Base-by-base conservation (phyloP, 2,329 filamentous ascomycete genomes). In the Cladosporium velox region DNA sequence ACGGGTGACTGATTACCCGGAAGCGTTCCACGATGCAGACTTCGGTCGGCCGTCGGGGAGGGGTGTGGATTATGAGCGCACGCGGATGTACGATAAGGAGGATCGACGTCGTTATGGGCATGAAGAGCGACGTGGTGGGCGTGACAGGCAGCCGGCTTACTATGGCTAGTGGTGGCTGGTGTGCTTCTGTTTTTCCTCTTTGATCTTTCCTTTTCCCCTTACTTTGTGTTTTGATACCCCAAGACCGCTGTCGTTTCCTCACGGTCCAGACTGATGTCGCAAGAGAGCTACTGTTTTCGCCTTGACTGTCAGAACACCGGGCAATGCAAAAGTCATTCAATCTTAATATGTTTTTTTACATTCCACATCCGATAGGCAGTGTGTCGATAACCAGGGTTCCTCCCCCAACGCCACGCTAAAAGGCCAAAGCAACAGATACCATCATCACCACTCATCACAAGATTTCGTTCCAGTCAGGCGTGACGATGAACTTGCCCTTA, bases 401-500 rank as follows among this genome's bases (percentile, higher is more conserved):
- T 34, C 32, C 44, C 15, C 59, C 58, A 62, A 66, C 64, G 64
- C 64, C 64, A 57, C 59, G 64, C 64, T 67, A 54, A 67, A 62
- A n/a, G 18, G 12, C 21, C 32, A 58, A 41, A 58, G 34, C 32
- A 41, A 58, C 38, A 63, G 51, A 51, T 14, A 18, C 1, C 68
- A 73, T 44, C 76, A 30, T 26, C 11, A 24, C 24, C n/a, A 28
- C 12, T 49, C 54, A 65, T 41, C 51, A 65, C 35, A 83, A 75
- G 67, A 88, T 82, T 71, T 83, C 79, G 57, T 80, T 79, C 84
- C 86, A 88, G 73, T 89, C 82, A 15, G 87, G 87, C 60, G 82
- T 85, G 38, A 88, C 84, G 2, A 89, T 85, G 72, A 89, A 88
- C 76, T 88, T 89, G 64, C 85, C 86, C 75, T 84, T 86, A n/a